Conservation (phyloP, 2,329 filamentous ascomycete species). For the Aureobasidium sp. region DNA sequence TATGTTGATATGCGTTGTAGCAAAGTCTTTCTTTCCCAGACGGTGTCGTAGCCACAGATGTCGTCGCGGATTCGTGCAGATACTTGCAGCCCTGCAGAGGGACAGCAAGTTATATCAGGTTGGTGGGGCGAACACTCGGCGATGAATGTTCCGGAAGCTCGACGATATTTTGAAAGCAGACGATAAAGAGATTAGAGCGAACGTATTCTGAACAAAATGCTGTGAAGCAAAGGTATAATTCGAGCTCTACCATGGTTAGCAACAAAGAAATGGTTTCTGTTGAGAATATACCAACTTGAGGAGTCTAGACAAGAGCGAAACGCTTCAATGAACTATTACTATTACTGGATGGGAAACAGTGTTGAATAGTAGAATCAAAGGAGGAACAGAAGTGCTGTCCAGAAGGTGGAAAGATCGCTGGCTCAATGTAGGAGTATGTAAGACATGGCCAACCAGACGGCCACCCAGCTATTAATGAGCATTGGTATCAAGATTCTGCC, state of each 20-base stretch:
- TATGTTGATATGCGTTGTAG: conserved; percentile 11
- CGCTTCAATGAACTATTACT: neutral
- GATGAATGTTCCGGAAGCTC: neutral
- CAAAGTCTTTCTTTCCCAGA: conserved; percentile 13
- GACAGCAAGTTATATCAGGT: neutral
- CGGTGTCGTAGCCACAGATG: conserved; percentile 3
- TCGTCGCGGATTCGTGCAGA: conserved; percentile 8
- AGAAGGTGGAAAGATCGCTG: neutral
- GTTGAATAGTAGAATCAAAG: neutral
- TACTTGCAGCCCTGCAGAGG: conserved; percentile 1
- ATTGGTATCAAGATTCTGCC: neutral
- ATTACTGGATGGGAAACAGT: neutral
- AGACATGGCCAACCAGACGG: neutral
- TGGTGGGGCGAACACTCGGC: neutral
- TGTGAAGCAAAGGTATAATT: neutral
- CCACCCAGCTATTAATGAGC: neutral
- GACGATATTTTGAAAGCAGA: neutral
- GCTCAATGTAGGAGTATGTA: neutral
- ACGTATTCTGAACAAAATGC: neutral
- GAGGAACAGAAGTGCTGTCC: neutral
- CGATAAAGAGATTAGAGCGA: neutral
- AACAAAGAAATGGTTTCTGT: neutral
- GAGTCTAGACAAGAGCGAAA: neutral
- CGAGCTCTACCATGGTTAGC: neutral
- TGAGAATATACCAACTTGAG: neutral